phyloP scores from a whole-genome alignment of 2,329 filamentous ascomycete genomes.

The Elsinoe fawcettii region DNA sequence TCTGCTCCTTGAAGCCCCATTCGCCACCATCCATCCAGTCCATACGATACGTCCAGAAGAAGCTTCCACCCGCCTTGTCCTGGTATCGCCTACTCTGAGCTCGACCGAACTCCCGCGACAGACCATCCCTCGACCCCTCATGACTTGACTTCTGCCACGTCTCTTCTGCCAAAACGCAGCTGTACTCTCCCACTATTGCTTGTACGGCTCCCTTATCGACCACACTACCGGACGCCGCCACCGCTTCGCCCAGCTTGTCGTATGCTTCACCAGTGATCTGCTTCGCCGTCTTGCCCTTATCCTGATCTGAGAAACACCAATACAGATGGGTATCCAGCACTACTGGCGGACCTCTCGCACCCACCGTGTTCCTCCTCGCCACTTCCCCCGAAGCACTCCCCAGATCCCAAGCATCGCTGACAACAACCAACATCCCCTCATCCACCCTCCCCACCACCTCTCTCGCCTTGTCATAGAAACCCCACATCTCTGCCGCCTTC shows the following conservation, averaged over 20 bases:
- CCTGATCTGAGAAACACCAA: constrained; percentile 49
- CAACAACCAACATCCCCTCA: constrained; percentile 45
- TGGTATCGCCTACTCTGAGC: constrained; percentile 44
- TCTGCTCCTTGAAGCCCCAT: constrained; percentile 52
- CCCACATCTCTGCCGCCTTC: constrained; percentile 44
- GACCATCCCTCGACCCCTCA: constrained; percentile 31
- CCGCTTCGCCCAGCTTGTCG: constrained; percentile 39
- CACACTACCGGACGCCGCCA: constrained; percentile 42
- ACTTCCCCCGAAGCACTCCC: constrained; percentile 5
- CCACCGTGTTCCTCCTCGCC: constrained; percentile 28
- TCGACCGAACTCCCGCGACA: constrained; percentile 41
- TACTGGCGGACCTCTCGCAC: constrained; percentile 37
- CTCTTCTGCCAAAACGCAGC: constrained; percentile 47
- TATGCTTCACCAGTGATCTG: constrained; percentile 43
- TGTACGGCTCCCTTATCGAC: constrained; percentile 44
- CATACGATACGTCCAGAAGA: constrained; percentile 57
- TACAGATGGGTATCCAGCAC: constrained; percentile 54
- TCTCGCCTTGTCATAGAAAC: constrained; percentile 49
- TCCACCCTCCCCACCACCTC: constrained; percentile 42
- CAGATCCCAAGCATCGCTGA: constrained; percentile 53
- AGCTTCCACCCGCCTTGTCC: constrained; percentile 44
- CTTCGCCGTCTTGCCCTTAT: constrained; percentile 45
- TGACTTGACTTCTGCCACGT: constrained; percentile 37
- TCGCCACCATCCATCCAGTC: constrained; percentile 55
- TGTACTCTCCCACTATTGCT: constrained; percentile 51